Evolutionary conservation across 2,329 filamentous ascomycete genomes (phyloP).

Genomic region (Ophiostoma sp.): DNA sequence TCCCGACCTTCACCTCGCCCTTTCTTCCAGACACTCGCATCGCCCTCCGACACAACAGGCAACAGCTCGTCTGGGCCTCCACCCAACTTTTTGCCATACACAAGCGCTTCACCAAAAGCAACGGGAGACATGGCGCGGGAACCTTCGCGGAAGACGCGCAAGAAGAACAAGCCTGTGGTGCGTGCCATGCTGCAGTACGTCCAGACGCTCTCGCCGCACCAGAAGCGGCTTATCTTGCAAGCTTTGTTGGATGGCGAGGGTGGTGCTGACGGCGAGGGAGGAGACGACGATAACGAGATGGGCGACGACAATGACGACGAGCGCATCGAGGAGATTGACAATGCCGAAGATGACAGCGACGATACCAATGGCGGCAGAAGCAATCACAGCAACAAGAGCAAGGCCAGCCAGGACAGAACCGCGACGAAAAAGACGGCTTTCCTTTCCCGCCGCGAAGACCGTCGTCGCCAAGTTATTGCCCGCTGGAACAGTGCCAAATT

Average conservation of each 20-base stretch:
- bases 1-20: slow-evolving; percentile 9
- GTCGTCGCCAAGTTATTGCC: background rate
- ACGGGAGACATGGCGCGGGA: background rate
- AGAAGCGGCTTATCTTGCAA: slow-evolving; percentile 26
- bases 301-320: slow-evolving; percentile 12
- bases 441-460: slow-evolving; percentile 10
- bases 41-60: background rate
- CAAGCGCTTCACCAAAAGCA: background rate
- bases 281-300: background rate
- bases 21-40: background rate
- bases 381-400: background rate
- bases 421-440: background rate
- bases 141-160: slow-evolving; percentile 9
- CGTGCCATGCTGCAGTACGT: slow-evolving; percentile 27
- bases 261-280: background rate
- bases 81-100: background rate
- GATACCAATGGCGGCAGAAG: background rate
- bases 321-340: slow-evolving; percentile 10
- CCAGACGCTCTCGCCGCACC: slow-evolving; percentile 23
- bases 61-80: background rate
- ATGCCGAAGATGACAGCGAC: background rate
- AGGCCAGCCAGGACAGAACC: background rate
- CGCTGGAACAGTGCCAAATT: background rate
- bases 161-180: slow-evolving; percentile 21
- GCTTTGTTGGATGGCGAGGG: slow-evolving; percentile 19